Base-by-base conservation (phyloP, 1,139 yeast genomes). In the Debaryomyces nepalensis region DNA sequence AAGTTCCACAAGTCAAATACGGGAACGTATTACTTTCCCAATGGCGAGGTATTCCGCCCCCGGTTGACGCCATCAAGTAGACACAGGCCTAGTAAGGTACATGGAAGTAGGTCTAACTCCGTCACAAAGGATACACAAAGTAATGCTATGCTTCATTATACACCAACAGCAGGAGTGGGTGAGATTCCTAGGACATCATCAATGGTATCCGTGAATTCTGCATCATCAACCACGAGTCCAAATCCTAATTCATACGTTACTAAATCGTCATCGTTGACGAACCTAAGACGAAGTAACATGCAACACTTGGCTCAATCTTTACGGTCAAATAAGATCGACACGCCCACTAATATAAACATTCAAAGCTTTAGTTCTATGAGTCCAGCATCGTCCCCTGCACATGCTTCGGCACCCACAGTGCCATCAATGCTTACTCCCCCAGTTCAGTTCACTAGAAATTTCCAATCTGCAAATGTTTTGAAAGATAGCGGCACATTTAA, bases 41-140 rank as follows among this genome's bases (percentile, higher is more conserved):
- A 78, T 53, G 83, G 83, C 38, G 83, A 77, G 52, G 68, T 77
- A 4, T 78, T 77, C 53, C 60, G 77, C 24, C 82, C 82, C 1
- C 54, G 81, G 33, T 55, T 57, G 34, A 59, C 68, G 11, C 75
- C 77, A 1, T 47, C 64, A 9, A 64, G 59, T 39, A 61, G 79
- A 41, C 55, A 66, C 37, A 60, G 73, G 43, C 79, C 79, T 5
- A 53, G 51, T 11, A 64, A 66, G 45, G 46, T 66, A 32, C 23
- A 19, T 22, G 37, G n/a, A n/a, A n/a, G n/a, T n/a, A 36, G 29
- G 26, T 20, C 14, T 23, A 32, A 31, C 30, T 18, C 23, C 3
- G 9, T 33, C 16, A 35, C 26, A 6, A 34, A 33, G 15, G 26
- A 21, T 12, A 21, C 36, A 4, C n/a, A 9, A 5, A 34, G 27